These are phyloP conservation scores for Zasmidium cellare DNA, from an alignment of 2,329 filamentous ascomycete species.

Conservation along the genomic window DNA sequence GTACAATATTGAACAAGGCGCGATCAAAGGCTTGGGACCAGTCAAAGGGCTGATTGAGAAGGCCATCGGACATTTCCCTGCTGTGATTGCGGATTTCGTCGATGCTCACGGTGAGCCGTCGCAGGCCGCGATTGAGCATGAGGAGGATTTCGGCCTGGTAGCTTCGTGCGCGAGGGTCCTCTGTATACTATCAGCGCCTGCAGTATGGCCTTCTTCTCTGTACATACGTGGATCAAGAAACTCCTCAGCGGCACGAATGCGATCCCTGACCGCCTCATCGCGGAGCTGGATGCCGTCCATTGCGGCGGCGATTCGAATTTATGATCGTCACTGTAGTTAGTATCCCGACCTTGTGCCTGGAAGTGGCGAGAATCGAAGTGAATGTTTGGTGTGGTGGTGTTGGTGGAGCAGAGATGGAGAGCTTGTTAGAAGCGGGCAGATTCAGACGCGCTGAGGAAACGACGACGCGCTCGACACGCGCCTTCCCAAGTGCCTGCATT, in stretches of 20 bases:
- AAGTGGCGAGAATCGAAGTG: not conserved
- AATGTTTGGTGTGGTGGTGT: not conserved
- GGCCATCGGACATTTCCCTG: constrained; percentile 72
- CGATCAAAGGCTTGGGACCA: constrained; percentile 84
- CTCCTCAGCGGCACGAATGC: constrained; percentile 82
- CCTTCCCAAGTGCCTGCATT: not conserved
- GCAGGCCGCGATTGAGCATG: constrained; percentile 64
- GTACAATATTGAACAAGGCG: constrained; percentile 85
- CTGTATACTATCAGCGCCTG: constrained; percentile 36
- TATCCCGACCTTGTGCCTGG: too few species aligned
- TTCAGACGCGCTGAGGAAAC: not conserved
- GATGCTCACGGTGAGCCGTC: constrained; percentile 63
- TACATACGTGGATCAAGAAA: constrained; percentile 87
- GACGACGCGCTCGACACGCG: not conserved
- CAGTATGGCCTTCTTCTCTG: not conserved
- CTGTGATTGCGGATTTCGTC: constrained; percentile 91
- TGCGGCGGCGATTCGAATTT: not conserved
- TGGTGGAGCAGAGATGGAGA: not conserved
- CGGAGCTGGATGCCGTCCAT: constrained; percentile 77
- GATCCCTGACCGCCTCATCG: constrained; percentile 81
- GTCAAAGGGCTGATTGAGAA: constrained; percentile 86
- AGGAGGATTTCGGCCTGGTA: constrained; percentile 87
- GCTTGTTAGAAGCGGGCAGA: not conserved
- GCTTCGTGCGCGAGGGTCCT: constrained; percentile 63
- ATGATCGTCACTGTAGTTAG: too few species aligned